phyloP scores from a whole-genome alignment of 1,139 yeast species.

The Scheffersomyces titani region DNA sequence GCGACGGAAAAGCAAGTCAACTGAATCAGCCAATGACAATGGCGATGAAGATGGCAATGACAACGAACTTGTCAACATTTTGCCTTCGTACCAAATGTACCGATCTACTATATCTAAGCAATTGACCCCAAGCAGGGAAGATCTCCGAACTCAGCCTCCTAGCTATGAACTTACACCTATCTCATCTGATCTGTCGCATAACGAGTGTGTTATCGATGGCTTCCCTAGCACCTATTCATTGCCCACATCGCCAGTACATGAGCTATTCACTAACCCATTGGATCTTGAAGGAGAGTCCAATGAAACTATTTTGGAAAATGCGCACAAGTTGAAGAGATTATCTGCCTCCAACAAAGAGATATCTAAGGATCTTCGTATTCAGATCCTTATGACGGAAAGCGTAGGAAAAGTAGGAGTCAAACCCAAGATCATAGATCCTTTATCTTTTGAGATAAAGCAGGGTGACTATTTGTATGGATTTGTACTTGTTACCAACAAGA shows the following conservation, averaged over 20 bases:
- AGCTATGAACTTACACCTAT: constrained; percentile 33
- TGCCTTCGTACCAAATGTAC: constrained; percentile 46
- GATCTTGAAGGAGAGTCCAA: constrained; percentile 13
- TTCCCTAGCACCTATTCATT: constrained; percentile 7
- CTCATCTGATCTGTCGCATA: constrained; percentile 15
- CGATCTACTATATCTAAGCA: constrained; percentile 40
- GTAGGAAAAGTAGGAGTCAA: constrained; percentile 32
- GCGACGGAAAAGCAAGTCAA: constrained; percentile 3
- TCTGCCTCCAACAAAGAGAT: constrained; percentile 30
- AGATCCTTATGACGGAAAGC: constrained; percentile 30
- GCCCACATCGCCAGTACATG: constrained; percentile 20
- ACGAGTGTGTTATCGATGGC: constrained; percentile 18
- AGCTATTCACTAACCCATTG: constrained; percentile 16
- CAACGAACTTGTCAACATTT: constrained; percentile 36
- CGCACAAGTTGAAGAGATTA: constrained; percentile 36
- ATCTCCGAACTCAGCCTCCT: constrained; percentile 36
- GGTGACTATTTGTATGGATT: constrained; percentile 44
- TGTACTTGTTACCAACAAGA: constrained; percentile 35
- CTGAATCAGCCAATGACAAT: constrained; percentile 1
- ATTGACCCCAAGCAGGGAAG: constrained; percentile 36
- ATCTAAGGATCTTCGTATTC: constrained; percentile 28
- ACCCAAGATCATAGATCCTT: constrained; percentile 32
- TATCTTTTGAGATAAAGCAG: constrained; percentile 34
- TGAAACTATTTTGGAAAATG: constrained; percentile 36
- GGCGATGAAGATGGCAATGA: constrained; percentile 11